Percentiles rank a stretch among this genome's conserved stretches.
Evolutionary conservation across 1,284 basidiomycete species (phyloP).

Genomic region (Ceratobasidium sp.): DNA sequence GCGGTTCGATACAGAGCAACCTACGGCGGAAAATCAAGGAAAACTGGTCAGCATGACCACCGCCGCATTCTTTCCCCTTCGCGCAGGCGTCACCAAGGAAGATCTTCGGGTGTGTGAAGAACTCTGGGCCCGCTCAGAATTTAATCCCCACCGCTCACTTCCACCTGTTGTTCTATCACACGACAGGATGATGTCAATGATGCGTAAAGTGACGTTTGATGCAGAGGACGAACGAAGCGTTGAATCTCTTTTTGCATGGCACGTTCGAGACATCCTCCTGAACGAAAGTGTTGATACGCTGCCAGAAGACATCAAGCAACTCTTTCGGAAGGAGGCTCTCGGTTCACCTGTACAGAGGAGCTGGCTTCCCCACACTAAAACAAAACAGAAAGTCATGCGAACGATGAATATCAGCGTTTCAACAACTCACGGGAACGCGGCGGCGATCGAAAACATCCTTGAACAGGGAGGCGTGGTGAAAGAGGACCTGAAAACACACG

Average conservation of each 20-base stretch:
- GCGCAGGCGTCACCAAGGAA: not conserved
- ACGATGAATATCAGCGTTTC: slow-evolving; percentile 56
- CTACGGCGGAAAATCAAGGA: slow-evolving; percentile 2
- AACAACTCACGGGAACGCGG: slow-evolving; percentile 53
- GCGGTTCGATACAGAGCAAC: slow-evolving; percentile 13
- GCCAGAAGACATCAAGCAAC: slow-evolving; percentile 54
- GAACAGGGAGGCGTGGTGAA: slow-evolving; percentile 51
- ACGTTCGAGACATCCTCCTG: not conserved
- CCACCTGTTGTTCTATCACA: not conserved
- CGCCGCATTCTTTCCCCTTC: slow-evolving; percentile 7
- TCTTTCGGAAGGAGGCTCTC: slow-evolving; percentile 54
- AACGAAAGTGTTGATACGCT: slow-evolving; percentile 48
- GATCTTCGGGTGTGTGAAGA: not conserved
- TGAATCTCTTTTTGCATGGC: slow-evolving; percentile 2
- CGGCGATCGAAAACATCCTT: slow-evolving; percentile 53
- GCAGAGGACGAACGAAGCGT: not conserved
- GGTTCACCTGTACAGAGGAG: slow-evolving; percentile 51
- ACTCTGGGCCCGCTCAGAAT: slow-evolving; percentile 14
- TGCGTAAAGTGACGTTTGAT: not conserved
- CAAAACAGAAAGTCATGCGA: slow-evolving; percentile 53
- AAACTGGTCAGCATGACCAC: slow-evolving; percentile 32
- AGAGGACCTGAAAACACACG: not conserved
- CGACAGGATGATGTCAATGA: not conserved
- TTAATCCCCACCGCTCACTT: slow-evolving; percentile 5
- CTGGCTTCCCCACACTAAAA: slow-evolving; percentile 55